Percentiles rank a stretch among this genome's conserved stretches.
phyloP scores from a whole-genome alignment of 2,329 filamentous ascomycete genomes.

The Daldinia sp. region DNA sequence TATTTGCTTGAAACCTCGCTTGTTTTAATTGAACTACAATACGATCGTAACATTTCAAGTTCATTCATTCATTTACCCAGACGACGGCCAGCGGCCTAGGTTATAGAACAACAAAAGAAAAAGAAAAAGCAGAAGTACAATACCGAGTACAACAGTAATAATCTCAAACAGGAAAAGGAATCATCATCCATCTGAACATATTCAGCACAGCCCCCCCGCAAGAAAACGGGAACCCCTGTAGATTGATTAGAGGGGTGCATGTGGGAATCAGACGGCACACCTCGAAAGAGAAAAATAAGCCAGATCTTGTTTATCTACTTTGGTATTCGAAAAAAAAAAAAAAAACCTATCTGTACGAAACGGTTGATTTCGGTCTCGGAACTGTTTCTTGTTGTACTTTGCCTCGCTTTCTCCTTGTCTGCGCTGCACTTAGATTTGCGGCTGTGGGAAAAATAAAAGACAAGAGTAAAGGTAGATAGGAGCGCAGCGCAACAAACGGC shows the following conservation, averaged over 20 bases:
- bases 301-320: slow-evolving; percentile 32
- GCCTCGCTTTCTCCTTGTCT: slow-evolving; percentile 29
- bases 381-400: slow-evolving; percentile 19
- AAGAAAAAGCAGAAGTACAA: background rate
- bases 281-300: slow-evolving; percentile 30
- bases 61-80: background rate
- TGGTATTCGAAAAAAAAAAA: background rate
- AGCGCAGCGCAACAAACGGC: slow-evolving; percentile 19
- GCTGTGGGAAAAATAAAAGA: slow-evolving; percentile 30
- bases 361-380: slow-evolving; percentile 18
- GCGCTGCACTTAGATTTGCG: slow-evolving; percentile 10
- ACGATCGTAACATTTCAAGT: background rate
- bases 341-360: slow-evolving; percentile 12
- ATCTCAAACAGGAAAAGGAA: slow-evolving; percentile 18
- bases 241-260: slow-evolving; percentile 34
- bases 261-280: slow-evolving; percentile 25
- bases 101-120: slow-evolving; percentile 5
- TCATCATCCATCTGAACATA: slow-evolving; percentile 6
- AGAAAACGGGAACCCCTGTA: slow-evolving; percentile 28
- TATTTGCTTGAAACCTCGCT: slow-evolving; percentile 19
- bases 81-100: background rate
- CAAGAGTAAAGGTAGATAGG: slow-evolving; percentile 15
- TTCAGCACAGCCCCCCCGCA: slow-evolving; percentile 36
- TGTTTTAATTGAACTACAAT: slow-evolving; percentile 11
- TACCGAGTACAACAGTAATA: slow-evolving; percentile 1